phyloP scores from a whole-genome alignment of 2,329 filamentous ascomycete genomes.

The Exophiala calicioides region DNA sequence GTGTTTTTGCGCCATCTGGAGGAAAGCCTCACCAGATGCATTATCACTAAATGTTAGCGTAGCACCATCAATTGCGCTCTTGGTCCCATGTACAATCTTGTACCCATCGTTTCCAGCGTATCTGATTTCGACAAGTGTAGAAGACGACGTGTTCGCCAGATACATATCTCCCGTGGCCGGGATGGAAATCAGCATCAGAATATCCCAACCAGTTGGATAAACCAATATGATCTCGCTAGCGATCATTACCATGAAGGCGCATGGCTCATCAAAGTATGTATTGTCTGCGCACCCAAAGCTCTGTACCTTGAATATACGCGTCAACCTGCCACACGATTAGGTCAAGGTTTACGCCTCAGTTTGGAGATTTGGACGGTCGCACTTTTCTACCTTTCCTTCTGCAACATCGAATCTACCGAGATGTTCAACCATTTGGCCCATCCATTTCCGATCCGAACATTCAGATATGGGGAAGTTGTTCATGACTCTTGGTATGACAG shows the following conservation, averaged over 20 bases:
- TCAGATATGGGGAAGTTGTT: slow-evolving; percentile 8
- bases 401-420: slow-evolving; percentile 7
- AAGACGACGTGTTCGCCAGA: slow-evolving; percentile 9
- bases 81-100: slow-evolving; percentile 14
- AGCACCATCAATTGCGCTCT: slow-evolving; percentile 17
- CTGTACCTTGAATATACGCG: slow-evolving; percentile 14
- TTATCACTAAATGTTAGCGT: slow-evolving; percentile 13
- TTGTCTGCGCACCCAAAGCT: slow-evolving; percentile 9
- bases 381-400: slow-evolving; percentile 8
- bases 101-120: slow-evolving; percentile 14
- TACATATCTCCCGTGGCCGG: slow-evolving; percentile 8
- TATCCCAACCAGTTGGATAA: slow-evolving; percentile 7
- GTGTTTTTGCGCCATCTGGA: slow-evolving; percentile 1
- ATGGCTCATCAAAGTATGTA: slow-evolving; percentile 3
- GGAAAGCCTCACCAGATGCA: slow-evolving; percentile 11
- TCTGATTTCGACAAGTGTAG: slow-evolving; percentile 13
- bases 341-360: not conserved
- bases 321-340: slow-evolving; percentile 8
- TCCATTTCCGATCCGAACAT: slow-evolving; percentile 11
- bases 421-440: slow-evolving; percentile 17
- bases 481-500: not conserved
- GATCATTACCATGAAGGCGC: slow-evolving; percentile 9
- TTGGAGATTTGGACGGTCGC: not conserved
- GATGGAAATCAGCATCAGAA: slow-evolving; percentile 14
- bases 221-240: slow-evolving; percentile 14